Evolutionary conservation across 345 rosid genomes (phyloP), one percentile per base, ranked within the genome.

Genomic region (Schrenkiella parvula): DNA sequence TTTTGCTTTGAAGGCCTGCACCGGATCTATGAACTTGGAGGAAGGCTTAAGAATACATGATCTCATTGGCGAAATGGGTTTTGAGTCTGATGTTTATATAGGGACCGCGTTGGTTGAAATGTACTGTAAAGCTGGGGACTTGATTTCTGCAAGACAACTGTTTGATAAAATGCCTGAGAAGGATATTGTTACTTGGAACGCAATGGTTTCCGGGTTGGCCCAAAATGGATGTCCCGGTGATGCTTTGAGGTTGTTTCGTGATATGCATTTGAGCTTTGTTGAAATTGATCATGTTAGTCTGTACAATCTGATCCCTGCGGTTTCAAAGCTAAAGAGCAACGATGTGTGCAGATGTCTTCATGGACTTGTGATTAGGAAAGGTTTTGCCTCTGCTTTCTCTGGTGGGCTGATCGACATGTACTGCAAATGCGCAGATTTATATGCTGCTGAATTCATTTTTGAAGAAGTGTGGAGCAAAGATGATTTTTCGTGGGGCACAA

Each of bases 1-100:
- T 44, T 88, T 84, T 71, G 90, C 77, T 71, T 83, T 88, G 82
- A 88, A 84, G 38, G 90, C 89, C 44, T 88, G 83, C 44, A 37
- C 83, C 3, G 86, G 85, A 25, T 55, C 79, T 23, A 25, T 57
- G 56, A 76, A 82, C 56, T 74, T 82, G 47, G 39, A 83, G 64
- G 81, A 79, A 67, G 90, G 93, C 28, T n/a, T 84, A 56, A 66
- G 77, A 43, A 64, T 88, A 29, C 87, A 84, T 50, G 52, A 62
- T 26, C 71, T 78, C 41, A 64, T 86, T 32, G 25, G 53, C 0
- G 59, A 67, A 3, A 79, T 76, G 79, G 86, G 83, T 43, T 55
- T 88, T 21, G 90, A 86, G 35, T 59, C 70, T 53, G 90, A 86
- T 75, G 57, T 61, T 37, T 88, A 77, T 80, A 76, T 88, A 22